Percentiles rank a stretch among this genome's conserved stretches.
Conservation (phyloP, 768 basidiomycete species). For the Mycena epipterygia region DNA sequence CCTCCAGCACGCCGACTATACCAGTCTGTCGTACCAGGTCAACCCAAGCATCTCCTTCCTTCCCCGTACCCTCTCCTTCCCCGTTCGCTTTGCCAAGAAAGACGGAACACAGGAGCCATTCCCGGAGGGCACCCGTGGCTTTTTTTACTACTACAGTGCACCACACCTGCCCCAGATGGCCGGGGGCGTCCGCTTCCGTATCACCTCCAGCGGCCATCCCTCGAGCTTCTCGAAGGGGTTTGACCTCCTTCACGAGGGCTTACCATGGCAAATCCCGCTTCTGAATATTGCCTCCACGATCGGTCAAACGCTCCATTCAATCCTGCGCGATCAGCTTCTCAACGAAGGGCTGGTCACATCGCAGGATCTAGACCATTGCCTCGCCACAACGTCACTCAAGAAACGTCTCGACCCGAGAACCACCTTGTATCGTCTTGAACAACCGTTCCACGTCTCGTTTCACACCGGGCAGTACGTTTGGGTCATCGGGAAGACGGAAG, state of each 20-base stretch:
- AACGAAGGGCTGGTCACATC: conserved; percentile 17
- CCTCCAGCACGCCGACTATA: conserved; percentile 11
- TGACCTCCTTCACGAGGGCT: conserved; percentile 25
- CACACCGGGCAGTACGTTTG: not conserved
- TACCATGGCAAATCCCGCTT: conserved; percentile 25
- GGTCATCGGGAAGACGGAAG: not conserved
- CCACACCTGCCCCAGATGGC: conserved; percentile 10
- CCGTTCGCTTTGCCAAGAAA: conserved; percentile 5
- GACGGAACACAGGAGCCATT: not conserved
- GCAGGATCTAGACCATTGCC: not conserved
- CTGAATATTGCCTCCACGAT: not conserved
- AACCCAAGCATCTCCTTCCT: conserved; percentile 5
- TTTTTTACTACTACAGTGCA: conserved; percentile 17
- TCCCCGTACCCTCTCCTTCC: not conserved
- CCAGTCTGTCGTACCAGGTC: not conserved
- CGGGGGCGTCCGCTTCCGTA: conserved; percentile 24
- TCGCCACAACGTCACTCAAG: conserved; percentile 3
- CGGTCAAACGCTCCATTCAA: not conserved
- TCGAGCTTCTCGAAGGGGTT: conserved; percentile 1
- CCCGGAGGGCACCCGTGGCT: conserved; percentile 14
- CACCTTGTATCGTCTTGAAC: conserved; percentile 5
- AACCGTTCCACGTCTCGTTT: conserved; percentile 27
- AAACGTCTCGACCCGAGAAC: conserved; percentile 20
- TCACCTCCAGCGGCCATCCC: conserved; percentile 11
- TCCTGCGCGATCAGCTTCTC: conserved; percentile 24